Percentiles rank a stretch among this genome's conserved stretches.
Evolutionary conservation across 805 yeast species (phyloP).

Genomic region (Hanseniaspora thailandica): DNA sequence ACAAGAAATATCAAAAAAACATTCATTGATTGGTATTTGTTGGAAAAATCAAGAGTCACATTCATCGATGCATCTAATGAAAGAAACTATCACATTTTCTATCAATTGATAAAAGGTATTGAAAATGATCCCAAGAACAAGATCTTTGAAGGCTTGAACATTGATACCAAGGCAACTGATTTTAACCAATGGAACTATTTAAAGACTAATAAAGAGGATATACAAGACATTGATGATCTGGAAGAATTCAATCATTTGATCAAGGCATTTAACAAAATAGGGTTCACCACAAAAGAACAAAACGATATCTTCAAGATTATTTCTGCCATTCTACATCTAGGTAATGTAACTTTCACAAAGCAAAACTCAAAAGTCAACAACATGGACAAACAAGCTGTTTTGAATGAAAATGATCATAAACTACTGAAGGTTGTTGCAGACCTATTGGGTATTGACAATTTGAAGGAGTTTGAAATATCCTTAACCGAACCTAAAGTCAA

Average conservation of each 20-base stretch:
- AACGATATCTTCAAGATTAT: slow-evolving; percentile 51
- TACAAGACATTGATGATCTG: slow-evolving; percentile 68
- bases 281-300: slow-evolving; percentile 46
- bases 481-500: slow-evolving; percentile 71
- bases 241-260: slow-evolving; percentile 52
- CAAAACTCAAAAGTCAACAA: background rate
- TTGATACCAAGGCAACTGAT: background rate
- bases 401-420: slow-evolving; percentile 41
- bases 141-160: background rate
- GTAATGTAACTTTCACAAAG: slow-evolving; percentile 59
- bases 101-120: slow-evolving; percentile 68
- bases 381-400: slow-evolving; percentile 56
- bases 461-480: slow-evolving; percentile 42
- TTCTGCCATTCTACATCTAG: slow-evolving; percentile 71
- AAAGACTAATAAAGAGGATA: slow-evolving; percentile 39
- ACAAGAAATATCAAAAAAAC: slow-evolving; percentile 71
- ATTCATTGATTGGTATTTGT: slow-evolving; percentile 81
- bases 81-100: slow-evolving; percentile 87
- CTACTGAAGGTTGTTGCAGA: slow-evolving; percentile 34
- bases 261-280: slow-evolving; percentile 62
- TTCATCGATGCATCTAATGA: slow-evolving; percentile 54
- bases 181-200: slow-evolving; percentile 43
- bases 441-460: slow-evolving; percentile 50
- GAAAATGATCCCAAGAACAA: slow-evolving; percentile 5
- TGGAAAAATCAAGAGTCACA: slow-evolving; percentile 88